Percentiles rank a stretch among this genome's conserved stretches.
Evolutionary conservation across 306 rosid genomes (phyloP).

Genomic region (Rubus idaeus): DNA sequence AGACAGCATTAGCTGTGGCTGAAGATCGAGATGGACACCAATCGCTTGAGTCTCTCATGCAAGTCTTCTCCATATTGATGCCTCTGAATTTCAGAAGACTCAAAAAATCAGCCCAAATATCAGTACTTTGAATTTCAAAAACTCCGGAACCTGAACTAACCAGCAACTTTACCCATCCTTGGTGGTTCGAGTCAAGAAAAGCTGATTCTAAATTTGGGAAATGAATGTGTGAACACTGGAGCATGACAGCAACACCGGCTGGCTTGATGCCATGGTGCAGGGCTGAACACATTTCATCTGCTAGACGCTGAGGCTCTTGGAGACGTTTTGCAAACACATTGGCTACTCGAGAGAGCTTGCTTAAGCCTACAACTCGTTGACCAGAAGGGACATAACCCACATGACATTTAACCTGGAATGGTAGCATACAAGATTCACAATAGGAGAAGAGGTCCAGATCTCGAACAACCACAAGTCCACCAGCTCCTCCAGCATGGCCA

Average conservation of each 20-base stretch:
- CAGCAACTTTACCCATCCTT: slow-evolving; percentile 59
- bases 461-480: slow-evolving; percentile 92
- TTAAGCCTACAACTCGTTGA: slow-evolving; percentile 81
- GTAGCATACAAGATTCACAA: slow-evolving; percentile 96
- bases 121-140: slow-evolving; percentile 57
- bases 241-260: slow-evolving; percentile 78
- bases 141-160: slow-evolving; percentile 81
- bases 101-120: slow-evolving; percentile 66
- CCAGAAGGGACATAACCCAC: slow-evolving; percentile 89
- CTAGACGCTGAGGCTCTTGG: slow-evolving; percentile 74
- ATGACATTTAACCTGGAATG: slow-evolving; percentile 88
- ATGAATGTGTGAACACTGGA: slow-evolving; percentile 73
- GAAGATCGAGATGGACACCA: slow-evolving; percentile 75
- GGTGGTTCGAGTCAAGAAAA: slow-evolving; percentile 55
- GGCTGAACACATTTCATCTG: slow-evolving; percentile 54
- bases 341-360: slow-evolving; percentile 88
- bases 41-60: slow-evolving; percentile 35
- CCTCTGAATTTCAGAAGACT: slow-evolving; percentile 78
- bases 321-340: slow-evolving; percentile 58
- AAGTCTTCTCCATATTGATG: slow-evolving; percentile 35
- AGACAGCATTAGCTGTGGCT: slow-evolving; percentile 44
- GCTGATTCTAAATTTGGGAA: slow-evolving; percentile 63
- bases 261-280: slow-evolving; percentile 70
- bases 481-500: slow-evolving; percentile 93
- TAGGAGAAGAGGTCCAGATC: slow-evolving; percentile 84